Evolutionary conservation across 352 stramenopile genomes (phyloP), one percentile per base, ranked within the genome.

Genomic region (Pythium angustatum): DNA sequence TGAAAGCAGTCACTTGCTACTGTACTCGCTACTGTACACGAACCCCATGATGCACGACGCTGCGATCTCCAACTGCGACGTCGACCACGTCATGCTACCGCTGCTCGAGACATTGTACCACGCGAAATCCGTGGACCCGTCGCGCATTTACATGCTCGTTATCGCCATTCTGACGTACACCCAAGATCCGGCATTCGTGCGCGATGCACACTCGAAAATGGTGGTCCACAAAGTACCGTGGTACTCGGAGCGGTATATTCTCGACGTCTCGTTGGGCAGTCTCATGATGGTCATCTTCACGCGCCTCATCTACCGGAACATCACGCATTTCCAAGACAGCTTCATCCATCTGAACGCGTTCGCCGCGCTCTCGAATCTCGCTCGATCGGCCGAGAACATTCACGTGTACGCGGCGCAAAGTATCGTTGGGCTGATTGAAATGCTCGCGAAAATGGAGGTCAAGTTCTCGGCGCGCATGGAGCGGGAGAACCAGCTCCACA

Each of bases 321-420:
- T 94, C 48, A 88, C 81, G 14, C 76, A 88, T 44, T 90, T 90
- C 51, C 83, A 91, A 36, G 85, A 94, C 66, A 87, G 76, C 21
- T 88, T 90, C 38, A 78, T 94, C 44, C 85, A 94, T 38, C 49
- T 90, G 33, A 88, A 91, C 40, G 83, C 81, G 2, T 91, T 94
- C 58, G 81, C 79, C 1, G 77, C 66, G 9, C 62, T 94, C 3
- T 93, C 81, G 14, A 94, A 94, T 53, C 71, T 94, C 17, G 81
- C 84, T 15, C 80, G 83, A 3, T 81, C 75, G 21, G 83, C 83
- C 12, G 78, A 91, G 56, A 87, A 91, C 45, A 51, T 94, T 17
- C 85, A 94, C 64, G 71, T 79, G 41, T 88, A 87, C 55, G 81
- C 85, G 24, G 83, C 83, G 4, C 85, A 94, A 68, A 83, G 72